Conservation (phyloP, 306 rosid genomes). For the Prunus dulcis region DNA sequence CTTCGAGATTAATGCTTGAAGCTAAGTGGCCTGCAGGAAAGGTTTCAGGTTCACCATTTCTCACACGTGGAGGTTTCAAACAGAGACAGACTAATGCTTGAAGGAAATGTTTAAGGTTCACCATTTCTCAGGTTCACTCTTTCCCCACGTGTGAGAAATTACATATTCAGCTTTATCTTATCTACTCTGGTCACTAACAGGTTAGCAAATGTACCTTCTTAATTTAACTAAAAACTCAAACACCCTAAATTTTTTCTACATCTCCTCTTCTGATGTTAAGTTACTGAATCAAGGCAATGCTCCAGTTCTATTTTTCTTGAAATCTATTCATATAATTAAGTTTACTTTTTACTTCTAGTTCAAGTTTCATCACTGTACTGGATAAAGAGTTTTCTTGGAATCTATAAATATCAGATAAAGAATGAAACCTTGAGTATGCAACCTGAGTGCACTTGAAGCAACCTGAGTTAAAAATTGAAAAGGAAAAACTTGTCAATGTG, state of each 20-base stretch:
- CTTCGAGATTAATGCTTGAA: not conserved
- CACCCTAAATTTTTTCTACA: not conserved
- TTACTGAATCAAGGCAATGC: not conserved
- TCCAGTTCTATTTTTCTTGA: too few relatives aligned
- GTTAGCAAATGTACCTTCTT: too few relatives aligned
- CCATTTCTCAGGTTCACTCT: too few relatives aligned
- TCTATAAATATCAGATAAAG: slow-evolving; percentile 20
- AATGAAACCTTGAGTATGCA: slow-evolving; percentile 84
- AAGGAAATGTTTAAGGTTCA: not conserved
- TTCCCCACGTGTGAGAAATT: too few relatives aligned
- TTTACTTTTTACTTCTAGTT: not conserved
- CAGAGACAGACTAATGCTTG: not conserved
- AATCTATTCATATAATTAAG: not conserved
- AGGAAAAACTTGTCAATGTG: not conserved
- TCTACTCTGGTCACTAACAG: too few relatives aligned
- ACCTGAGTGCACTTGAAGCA: slow-evolving; percentile 93
- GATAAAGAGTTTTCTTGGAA: not conserved
- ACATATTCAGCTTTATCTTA: too few relatives aligned
- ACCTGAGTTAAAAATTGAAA: slow-evolving; percentile 44
- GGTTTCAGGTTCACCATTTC: not conserved
- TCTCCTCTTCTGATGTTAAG: not conserved
- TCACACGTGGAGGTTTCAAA: not conserved
- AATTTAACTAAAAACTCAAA: too few relatives aligned
- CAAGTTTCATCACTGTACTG: not conserved
- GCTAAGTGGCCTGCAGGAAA: not conserved